Evolutionary conservation across 2,329 filamentous ascomycete species (phyloP).

Genomic region (Aspergillus cejpii): DNA sequence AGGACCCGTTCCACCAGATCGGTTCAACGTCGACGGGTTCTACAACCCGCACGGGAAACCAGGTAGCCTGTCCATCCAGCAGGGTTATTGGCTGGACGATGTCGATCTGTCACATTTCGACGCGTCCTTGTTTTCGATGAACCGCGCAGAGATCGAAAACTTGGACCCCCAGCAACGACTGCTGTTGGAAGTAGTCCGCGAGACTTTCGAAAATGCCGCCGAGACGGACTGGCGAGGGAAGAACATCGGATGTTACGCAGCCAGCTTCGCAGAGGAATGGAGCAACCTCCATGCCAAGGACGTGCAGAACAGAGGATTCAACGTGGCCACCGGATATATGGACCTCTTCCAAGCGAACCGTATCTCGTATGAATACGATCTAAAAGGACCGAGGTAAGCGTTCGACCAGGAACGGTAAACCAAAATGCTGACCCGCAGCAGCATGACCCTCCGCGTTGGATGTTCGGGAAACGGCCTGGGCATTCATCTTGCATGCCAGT

Average conservation of each 20-base stretch:
- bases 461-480: constrained; percentile 31
- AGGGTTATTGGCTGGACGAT: not conserved
- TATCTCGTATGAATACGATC: constrained; percentile 21
- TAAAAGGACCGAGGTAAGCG: constrained; percentile 15
- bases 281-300: constrained; percentile 17
- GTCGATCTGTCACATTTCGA: constrained; percentile 16
- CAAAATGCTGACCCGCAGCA: not conserved
- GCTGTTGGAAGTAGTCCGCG: constrained; percentile 29
- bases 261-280: constrained; percentile 25
- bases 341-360: constrained; percentile 22
- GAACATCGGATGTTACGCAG: constrained; percentile 26
- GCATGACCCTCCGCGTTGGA: constrained; percentile 29
- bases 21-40: constrained; percentile 23
- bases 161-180: constrained; percentile 32
- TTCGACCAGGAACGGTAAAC: not conserved
- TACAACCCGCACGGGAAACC: constrained; percentile 15
- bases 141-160: constrained; percentile 17
- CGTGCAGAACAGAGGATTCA: constrained; percentile 5
- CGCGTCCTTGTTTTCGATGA: constrained; percentile 24
- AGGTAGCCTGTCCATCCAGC: not conserved
- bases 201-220: constrained; percentile 30
- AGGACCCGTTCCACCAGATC: constrained; percentile 17
- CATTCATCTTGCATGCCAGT: constrained; percentile 27
- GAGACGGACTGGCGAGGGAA: constrained; percentile 26
- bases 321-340: constrained; percentile 1